These are phyloP conservation scores for Botrytis porri DNA, from an alignment of 2,329 filamentous ascomycete genomes.

Conservation along the genomic window DNA sequence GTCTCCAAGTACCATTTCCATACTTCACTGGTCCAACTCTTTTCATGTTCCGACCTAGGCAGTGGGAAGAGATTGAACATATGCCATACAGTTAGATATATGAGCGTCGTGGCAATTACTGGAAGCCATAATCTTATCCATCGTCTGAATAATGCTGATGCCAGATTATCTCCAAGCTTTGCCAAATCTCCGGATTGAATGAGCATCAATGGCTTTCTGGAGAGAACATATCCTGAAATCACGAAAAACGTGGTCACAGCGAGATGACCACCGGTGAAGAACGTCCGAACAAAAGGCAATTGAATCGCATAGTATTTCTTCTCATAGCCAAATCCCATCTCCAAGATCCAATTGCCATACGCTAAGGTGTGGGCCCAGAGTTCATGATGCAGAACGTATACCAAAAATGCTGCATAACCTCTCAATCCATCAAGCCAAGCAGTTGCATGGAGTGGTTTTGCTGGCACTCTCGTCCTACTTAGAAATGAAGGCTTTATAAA, in stretches of 20 bases:
- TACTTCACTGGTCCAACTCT: slow-evolving; percentile 30
- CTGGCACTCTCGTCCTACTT: slow-evolving; percentile 9
- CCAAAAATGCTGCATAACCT: slow-evolving; percentile 47
- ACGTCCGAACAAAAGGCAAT: slow-evolving; percentile 56
- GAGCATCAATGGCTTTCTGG: slow-evolving; percentile 43
- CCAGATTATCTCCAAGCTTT: slow-evolving; percentile 42
- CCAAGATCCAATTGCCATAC: slow-evolving; percentile 24
- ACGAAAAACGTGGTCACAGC: slow-evolving; percentile 53
- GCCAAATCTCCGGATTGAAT: slow-evolving; percentile 41
- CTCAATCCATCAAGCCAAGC: slow-evolving; percentile 47
- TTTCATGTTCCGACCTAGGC: slow-evolving; percentile 21
- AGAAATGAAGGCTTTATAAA: slow-evolving; percentile 20
- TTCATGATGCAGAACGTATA: slow-evolving; percentile 47
- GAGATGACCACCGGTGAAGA: slow-evolving; percentile 61
- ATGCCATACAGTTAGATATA: slow-evolving; percentile 35
- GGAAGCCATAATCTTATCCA: slow-evolving; percentile 48
- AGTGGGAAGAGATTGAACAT: slow-evolving; percentile 29
- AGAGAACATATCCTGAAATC: slow-evolving; percentile 48
- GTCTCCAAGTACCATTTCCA: slow-evolving; percentile 46
- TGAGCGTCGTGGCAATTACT: slow-evolving; percentile 44
- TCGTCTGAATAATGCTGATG: slow-evolving; percentile 48
- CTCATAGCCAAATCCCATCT: slow-evolving; percentile 37
- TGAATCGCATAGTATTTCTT: slow-evolving; percentile 40
- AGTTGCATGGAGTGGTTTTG: slow-evolving; percentile 18
- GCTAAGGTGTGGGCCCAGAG: slow-evolving; percentile 37